These are phyloP conservation scores for Kickxella alabastrina DNA, from an alignment of 192 early-diverging fungal genomes.

Conservation along the genomic window DNA sequence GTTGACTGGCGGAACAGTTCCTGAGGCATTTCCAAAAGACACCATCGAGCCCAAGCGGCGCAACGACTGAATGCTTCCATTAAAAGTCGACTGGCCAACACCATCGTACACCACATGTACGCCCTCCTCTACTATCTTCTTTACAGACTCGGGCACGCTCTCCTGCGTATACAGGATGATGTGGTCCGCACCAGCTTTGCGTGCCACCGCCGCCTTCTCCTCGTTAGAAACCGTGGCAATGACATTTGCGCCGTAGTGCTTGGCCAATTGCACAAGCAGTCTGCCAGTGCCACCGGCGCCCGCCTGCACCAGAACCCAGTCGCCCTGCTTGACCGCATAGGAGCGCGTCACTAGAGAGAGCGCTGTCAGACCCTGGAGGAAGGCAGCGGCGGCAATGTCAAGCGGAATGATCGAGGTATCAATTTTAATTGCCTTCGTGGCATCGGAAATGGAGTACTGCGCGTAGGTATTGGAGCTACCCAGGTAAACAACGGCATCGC, in stretches of 20 bases:
- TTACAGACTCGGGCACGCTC: constrained; percentile 62
- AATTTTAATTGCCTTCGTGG: constrained; percentile 45
- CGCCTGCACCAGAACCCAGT: constrained; percentile 84
- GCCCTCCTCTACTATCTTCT: constrained; percentile 68
- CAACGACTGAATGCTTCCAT: constrained; percentile 61
- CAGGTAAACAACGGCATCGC: constrained; percentile 80
- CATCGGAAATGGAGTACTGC: constrained; percentile 61
- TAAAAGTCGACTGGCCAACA: constrained; percentile 88
- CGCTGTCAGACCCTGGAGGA: constrained; percentile 83
- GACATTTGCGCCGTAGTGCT: constrained; percentile 74
- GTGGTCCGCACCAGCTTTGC: constrained; percentile 63
- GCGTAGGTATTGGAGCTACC: constrained; percentile 61
- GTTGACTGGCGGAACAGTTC: constrained; percentile 65
- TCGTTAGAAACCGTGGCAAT: constrained; percentile 78
- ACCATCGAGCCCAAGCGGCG: constrained; percentile 68
- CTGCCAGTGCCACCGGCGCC: constrained; percentile 88
- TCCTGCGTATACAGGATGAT: constrained; percentile 72
- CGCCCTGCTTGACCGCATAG: constrained; percentile 65
- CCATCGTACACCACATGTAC: constrained; percentile 84
- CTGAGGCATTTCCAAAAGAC: constrained; percentile 88
- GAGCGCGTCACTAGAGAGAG: constrained; percentile 65
- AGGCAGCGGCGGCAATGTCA: constrained; percentile 60
- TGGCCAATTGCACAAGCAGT: constrained; percentile 73
- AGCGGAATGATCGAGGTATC: constrained; percentile 53
- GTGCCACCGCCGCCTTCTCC: constrained; percentile 65